Evolutionary conservation across 768 basidiomycete genomes (phyloP), one percentile per base, ranked within the genome.

Genomic region (Termitomyces sp.): DNA sequence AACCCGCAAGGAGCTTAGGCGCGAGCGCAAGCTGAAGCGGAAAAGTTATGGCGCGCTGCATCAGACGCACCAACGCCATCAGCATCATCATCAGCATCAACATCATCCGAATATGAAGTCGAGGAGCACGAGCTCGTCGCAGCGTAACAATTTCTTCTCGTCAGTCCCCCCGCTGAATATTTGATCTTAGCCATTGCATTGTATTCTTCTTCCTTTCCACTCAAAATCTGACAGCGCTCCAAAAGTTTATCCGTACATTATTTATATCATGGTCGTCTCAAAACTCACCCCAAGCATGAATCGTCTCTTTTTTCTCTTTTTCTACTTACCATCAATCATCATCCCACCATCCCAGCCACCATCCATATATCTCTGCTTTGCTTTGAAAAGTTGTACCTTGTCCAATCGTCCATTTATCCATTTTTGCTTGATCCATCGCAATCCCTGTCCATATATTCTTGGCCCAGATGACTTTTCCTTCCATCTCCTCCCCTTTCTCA

Each of bases 1-100:
- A 74, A 83, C 69, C 51, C 80, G 84, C 62, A 87, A 86, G 71
- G 88, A 91, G 74, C 73, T 81, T 63, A 78, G 84, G 66, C 78
- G 83, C 68, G 88, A 91, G 76, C 84, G 83, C 69, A 89, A 87
- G 75, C 77, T 83, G 72, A 86, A 87, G 73, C 80, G 84, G 65
- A 82, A 87, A 77, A 80, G 76, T 73, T 78, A 77, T 69, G 77
- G 76, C 65, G 70, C 82, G 59, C 68, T 67, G 4, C 71, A 77
- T n/a, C 76, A 81, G 40, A 73, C 73, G 51, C 77, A 78, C 54
- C 77, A 76, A 55, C 78, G 81, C 47, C 79, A 77, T 55, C 81
- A 83, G 42, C 81, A 71, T 50, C 73, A 73, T 66, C 73, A 69
- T 69, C 71, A 77, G 60, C 60, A 61, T 8, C 74, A 74, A 42